Base-by-base conservation (phyloP, 2,329 filamentous ascomycete genomes). In the Blumeria hordei region DNA sequence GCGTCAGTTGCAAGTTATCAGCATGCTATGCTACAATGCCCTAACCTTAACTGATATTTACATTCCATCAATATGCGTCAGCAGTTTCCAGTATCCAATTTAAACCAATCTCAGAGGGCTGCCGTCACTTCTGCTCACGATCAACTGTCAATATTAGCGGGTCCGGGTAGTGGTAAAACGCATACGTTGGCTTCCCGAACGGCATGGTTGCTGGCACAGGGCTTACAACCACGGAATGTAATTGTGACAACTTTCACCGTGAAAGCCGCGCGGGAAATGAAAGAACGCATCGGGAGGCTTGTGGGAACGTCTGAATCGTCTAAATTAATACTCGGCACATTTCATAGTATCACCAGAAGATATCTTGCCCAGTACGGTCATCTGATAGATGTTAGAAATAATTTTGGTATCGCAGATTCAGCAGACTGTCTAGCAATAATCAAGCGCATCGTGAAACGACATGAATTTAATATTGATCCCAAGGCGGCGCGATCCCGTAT, bases 171-270 rank as follows among this genome's bases (percentile, higher is more conserved):
- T 58, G 90, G 92, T 18, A 96, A 98, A 69, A 98, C 90, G 12
- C 93, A 95, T 67, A 96, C 92, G 0, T 74, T 98, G 55, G 94
- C 88, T 0, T 86, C 88, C 47, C 83, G 92, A 58, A 87, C 95
- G 56, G 88, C 88, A 62, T 93, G 90, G 74, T 78, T 95, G 34
- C 76, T 95, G 55, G 77, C 81, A 53, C 73, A 83, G 61, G 78
- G 81, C 44, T 77, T 86, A 61, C 76, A 78, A 56, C 90, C 90
- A 63, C 80, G 84, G 70, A 87, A 95, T 69, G 80, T 96, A 62
- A 81, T 98, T 57, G 90, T 95, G 57, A 92, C 90, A 58, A 96
- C 90, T 0, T 98, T 98, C 65, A 98, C 92, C 1, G 88, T 94
- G 66, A 96, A 96, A 67, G 88, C 92, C 0, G 86, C 16, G 21